phyloP scores from a whole-genome alignment of 768 basidiomycete genomes.

The Tephrocybe rancida region DNA sequence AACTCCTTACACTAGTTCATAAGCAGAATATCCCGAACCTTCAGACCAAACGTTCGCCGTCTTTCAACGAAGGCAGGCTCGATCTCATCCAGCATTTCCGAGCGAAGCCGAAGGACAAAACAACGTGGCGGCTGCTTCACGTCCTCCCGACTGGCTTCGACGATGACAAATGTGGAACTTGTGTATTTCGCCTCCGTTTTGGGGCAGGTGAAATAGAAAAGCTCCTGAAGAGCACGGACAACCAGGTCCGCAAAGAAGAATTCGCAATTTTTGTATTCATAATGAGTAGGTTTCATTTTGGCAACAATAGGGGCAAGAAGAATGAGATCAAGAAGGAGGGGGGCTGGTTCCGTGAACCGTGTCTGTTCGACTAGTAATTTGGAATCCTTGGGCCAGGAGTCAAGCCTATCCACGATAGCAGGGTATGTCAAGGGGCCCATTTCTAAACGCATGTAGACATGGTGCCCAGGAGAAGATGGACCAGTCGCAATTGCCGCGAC shows the following conservation, averaged over 20 bases:
- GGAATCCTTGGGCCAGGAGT: slow-evolving; percentile 5
- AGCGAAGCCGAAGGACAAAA: slow-evolving; percentile 10
- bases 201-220: slow-evolving; percentile 2
- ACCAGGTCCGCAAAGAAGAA: slow-evolving; percentile 12
- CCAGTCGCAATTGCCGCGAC: slow-evolving; percentile 7
- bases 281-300: not conserved
- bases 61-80: slow-evolving; percentile 5
- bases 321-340: slow-evolving; percentile 11
- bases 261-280: slow-evolving; percentile 4
- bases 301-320: slow-evolving; percentile 5
- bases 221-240: slow-evolving; percentile 10
- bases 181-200: slow-evolving; percentile 4
- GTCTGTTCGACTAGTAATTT: slow-evolving; percentile 10
- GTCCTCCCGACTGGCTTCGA: not conserved
- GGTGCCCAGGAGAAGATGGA: not conserved
- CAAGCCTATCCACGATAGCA: slow-evolving; percentile 5
- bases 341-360: slow-evolving; percentile 5
- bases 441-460: slow-evolving; percentile 4
- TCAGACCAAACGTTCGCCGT: not conserved
- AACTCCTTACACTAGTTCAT: not conserved
- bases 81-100: slow-evolving; percentile 8
- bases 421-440: not conserved
- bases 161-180: slow-evolving; percentile 10
- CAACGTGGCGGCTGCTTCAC: slow-evolving; percentile 7
- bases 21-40: not conserved